A percentile compares a stretch with the other conserved stretches of the same genome.
These are phyloP conservation scores for Neofusicoccum kwambonambiense DNA, from an alignment of 2,329 filamentous ascomycete species.

Conservation along the genomic window DNA sequence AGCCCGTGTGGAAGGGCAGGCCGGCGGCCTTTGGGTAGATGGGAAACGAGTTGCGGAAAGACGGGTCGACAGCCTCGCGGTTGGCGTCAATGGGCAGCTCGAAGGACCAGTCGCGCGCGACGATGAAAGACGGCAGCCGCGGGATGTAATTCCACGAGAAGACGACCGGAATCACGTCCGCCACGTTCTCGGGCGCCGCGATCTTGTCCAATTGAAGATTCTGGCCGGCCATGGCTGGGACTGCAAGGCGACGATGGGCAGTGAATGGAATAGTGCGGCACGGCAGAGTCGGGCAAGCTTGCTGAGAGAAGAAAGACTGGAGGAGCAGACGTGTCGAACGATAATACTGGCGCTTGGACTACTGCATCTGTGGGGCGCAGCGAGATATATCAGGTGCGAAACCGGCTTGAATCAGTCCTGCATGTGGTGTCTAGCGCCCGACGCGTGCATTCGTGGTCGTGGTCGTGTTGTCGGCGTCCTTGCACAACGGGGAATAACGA, in stretches of 20 bases:
- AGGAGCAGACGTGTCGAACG: background rate
- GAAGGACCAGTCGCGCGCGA: background rate
- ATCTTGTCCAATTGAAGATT: background rate
- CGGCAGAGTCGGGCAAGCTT: background rate
- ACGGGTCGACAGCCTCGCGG: background rate
- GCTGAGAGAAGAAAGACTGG: background rate
- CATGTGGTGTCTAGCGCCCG: background rate
- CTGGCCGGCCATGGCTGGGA: background rate
- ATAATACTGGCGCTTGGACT: background rate
- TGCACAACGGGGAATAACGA: background rate
- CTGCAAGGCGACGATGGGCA: too few species aligned
- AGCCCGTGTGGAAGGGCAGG: background rate
- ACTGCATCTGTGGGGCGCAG: background rate
- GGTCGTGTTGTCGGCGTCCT: too few species aligned
- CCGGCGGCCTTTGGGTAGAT: background rate
- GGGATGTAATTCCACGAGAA: constrained; percentile 9
- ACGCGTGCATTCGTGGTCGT: background rate
- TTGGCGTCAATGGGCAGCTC: background rate
- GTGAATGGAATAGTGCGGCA: background rate
- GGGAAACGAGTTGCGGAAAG: background rate
- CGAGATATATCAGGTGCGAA: background rate
- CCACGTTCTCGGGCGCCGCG: background rate
- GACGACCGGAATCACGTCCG: background rate
- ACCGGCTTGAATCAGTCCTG: background rate
- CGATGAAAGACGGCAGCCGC: background rate